Percentiles rank a stretch among this genome's conserved stretches.
phyloP scores from a whole-genome alignment of 139 green algal species.

The Auxenochlorella pyrenoidosa region DNA sequence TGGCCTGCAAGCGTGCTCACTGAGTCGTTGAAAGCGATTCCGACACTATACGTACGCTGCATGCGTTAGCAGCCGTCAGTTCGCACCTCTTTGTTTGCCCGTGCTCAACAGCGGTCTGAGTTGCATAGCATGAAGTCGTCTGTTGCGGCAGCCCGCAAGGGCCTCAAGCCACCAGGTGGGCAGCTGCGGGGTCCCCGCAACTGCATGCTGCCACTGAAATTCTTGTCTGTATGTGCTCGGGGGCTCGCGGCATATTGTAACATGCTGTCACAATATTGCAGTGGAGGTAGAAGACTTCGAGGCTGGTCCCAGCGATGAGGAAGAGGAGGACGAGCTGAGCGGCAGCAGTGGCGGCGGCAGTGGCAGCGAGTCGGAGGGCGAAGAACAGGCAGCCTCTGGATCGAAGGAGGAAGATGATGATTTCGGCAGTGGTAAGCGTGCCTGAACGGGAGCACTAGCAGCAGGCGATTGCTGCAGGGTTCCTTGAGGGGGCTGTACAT shows the following conservation, averaged over 20 bases:
- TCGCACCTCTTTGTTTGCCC: background rate
- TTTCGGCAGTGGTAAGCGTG: background rate
- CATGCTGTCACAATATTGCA: background rate
- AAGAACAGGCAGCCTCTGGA: conserved; percentile 8
- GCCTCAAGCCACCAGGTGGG: background rate
- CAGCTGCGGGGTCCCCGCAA: background rate
- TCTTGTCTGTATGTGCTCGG: background rate
- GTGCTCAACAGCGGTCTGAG: background rate
- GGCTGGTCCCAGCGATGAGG: conserved; percentile 26
- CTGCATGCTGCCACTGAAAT: background rate
- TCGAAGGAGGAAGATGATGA: background rate
- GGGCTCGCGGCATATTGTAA: background rate
- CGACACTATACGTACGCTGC: background rate
- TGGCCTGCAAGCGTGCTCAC: background rate
- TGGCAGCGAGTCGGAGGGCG: conserved; percentile 10
- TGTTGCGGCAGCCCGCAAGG: background rate
- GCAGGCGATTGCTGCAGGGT: too few relatives aligned
- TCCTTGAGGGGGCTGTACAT: too few relatives aligned
- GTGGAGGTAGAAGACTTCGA: conserved; percentile 9
- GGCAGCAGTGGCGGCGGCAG: conserved; percentile 12
- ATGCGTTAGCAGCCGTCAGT: background rate
- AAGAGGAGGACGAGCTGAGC: conserved; percentile 11
- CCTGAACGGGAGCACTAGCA: background rate
- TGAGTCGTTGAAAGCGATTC: background rate
- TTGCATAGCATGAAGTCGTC: background rate